Evolutionary conservation across 2,329 filamentous ascomycete species (phyloP).

Genomic region (Colletotrichum falcatum): DNA sequence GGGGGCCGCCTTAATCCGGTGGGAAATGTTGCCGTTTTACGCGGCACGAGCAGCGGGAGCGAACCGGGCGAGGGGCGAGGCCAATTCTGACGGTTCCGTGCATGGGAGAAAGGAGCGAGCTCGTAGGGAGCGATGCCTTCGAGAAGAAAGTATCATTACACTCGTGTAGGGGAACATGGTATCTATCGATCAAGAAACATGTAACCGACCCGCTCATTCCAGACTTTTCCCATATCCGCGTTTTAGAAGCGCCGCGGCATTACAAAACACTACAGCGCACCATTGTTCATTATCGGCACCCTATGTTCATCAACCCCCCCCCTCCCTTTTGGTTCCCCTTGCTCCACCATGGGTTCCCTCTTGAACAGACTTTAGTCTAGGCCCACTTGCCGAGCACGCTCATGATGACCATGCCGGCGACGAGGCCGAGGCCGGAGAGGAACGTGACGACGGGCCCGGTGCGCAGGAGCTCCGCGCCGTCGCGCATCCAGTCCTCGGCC

Average conservation of each 20-base stretch:
- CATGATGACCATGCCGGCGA: conserved; percentile 76
- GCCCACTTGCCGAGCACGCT: conserved; percentile 82
- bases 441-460: conserved; percentile 61
- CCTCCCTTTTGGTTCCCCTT: not conserved
- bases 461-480: conserved; percentile 62
- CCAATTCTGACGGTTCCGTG: too few species aligned
- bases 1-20: too few species aligned
- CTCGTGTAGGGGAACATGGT: conserved; percentile 23
- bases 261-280: not conserved
- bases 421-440: conserved; percentile 64
- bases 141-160: conserved; percentile 26
- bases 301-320: not conserved
- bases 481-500: conserved; percentile 77
- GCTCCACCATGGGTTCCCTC: not conserved
- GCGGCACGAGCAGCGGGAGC: too few species aligned
- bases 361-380: conserved; percentile 48
- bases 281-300: conserved; percentile 12
- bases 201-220: conserved; percentile 17
- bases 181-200: conserved; percentile 32
- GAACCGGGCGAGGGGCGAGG: too few species aligned
- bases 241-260: not conserved
- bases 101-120: not conserved
- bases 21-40: too few species aligned
- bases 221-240: conserved; percentile 10
- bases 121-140: not conserved